Evolutionary conservation across 768 basidiomycete genomes (phyloP), one percentile per base, ranked within the genome.

Genomic region (Lactarius psammicola): DNA sequence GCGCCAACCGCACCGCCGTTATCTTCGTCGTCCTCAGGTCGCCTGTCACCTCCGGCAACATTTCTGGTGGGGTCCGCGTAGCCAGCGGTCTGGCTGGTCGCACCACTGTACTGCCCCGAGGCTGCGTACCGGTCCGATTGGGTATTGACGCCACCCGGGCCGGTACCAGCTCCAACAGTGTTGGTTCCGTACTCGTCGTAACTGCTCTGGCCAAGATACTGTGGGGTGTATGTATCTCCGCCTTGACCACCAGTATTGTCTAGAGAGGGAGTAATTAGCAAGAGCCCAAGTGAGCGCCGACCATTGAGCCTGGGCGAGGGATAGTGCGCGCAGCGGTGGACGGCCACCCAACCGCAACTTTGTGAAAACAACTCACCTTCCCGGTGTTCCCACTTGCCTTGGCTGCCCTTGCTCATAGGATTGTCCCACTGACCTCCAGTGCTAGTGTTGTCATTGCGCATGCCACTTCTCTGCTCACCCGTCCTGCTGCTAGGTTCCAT

Each of bases 301-400:
- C n/a, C 10, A 46, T 46, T 23, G n/a, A n/a, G 9, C n/a, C 20
- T 23, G 44, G 44, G n/a, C 9, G n/a, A 46, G 10, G 8, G 2
- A 49, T 33, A n/a, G 23, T 10, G 10, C 49, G 46, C 23, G 46
- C 23, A 23, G 46, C 46, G 23, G 13, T 26, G 49, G 46, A 26
- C 4, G 23, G 6, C 26, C 4, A 44, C 13, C 13, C 4, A 11
- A 6, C 26, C 49, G 23, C n/a, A 23, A 49, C 46, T 40, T 0
- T 42, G 18, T 15, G 18, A 6, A 38, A 23, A 53, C 18, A 13
- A 44, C 60, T 44, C 30, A 62, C 56, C 65, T 3, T n/a, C 26
- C 4, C 23, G 42, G 28, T 62, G 26, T 33, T 51, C 36, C 56
- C 49, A 58, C 56, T 62, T 42, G n/a, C 60, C 65, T 66, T 66